phyloP scores from a whole-genome alignment of 2,329 filamentous ascomycete species.

The Zymoseptoria crescenta region DNA sequence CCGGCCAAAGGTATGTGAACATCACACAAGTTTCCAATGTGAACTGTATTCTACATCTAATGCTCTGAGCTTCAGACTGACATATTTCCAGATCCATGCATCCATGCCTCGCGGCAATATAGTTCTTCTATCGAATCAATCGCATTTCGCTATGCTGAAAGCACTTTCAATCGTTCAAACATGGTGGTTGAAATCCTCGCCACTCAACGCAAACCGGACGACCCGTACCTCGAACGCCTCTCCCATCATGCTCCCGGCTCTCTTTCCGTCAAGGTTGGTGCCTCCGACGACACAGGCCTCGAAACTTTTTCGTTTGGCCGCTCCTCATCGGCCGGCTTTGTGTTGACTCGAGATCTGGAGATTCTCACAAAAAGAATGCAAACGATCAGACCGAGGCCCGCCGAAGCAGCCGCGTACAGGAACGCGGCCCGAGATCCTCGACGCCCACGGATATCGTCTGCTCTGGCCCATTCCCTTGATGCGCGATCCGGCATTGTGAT shows the following conservation, averaged over 20 bases:
- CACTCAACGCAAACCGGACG: background rate
- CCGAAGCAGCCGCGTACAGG: conserved; percentile 26
- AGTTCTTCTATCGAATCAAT: background rate
- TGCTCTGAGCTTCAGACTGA: background rate
- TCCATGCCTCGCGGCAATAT: background rate
- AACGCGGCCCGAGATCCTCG: conserved; percentile 24
- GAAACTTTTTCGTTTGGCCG: background rate
- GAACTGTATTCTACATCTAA: too few species aligned
- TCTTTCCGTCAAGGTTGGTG: background rate
- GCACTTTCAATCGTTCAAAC: too few species aligned
- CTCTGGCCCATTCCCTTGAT: background rate
- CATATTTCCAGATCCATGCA: background rate
- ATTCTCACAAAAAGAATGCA: conserved; percentile 24
- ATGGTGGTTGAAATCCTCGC: background rate
- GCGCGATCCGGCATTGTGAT: conserved; percentile 1
- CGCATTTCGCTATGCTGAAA: background rate
- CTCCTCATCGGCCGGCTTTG: conserved; percentile 18
- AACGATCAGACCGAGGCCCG: conserved; percentile 23
- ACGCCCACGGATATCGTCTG: conserved; percentile 3
- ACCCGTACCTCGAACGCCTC: too few species aligned
- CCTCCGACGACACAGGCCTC: background rate
- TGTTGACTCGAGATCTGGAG: conserved; percentile 15
- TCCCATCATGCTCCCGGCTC: background rate
- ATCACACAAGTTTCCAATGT: too few species aligned
- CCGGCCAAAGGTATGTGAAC: too few species aligned